Conservation (phyloP, 2,329 filamentous ascomycete genomes). For the Fusarium devonianum region DNA sequence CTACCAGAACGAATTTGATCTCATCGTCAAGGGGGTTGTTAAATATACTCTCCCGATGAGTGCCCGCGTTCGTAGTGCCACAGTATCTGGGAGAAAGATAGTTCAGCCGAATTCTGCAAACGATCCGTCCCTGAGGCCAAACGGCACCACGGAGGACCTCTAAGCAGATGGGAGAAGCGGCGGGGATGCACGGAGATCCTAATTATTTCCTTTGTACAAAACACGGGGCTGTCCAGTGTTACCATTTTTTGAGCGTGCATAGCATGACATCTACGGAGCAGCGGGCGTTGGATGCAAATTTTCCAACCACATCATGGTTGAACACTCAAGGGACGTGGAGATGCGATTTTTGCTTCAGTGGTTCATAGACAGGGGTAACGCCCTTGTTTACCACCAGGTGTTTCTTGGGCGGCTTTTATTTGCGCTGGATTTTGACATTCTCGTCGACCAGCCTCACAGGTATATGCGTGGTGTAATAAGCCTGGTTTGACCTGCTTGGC, state of each 20-base stretch:
- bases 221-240: constrained; percentile 39
- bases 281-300: constrained; percentile 46
- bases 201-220: constrained; percentile 40
- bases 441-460: constrained; percentile 2
- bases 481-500: constrained; percentile 16
- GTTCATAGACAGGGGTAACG: constrained; percentile 39
- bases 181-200: constrained; percentile 28
- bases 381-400: constrained; percentile 37
- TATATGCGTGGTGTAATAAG: constrained; percentile 1
- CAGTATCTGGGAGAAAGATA: constrained; percentile 65
- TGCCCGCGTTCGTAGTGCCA: constrained; percentile 64
- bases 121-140: constrained; percentile 70
- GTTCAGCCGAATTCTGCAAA: constrained; percentile 70
- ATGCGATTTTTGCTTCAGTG: constrained; percentile 39
- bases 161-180: constrained; percentile 28
- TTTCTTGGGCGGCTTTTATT: constrained; percentile 40
- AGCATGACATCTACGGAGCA: constrained; percentile 46
- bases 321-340: constrained; percentile 40
- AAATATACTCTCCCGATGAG: constrained; percentile 77
- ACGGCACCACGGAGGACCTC: constrained; percentile 66
- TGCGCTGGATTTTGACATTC: constrained; percentile 11
- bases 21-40: constrained; percentile 89
- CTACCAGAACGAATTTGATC: constrained; percentile 88
- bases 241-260: constrained; percentile 49
- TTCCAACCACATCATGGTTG: constrained; percentile 43